Percentiles rank a stretch among this genome's conserved stretches.
Evolutionary conservation across 177 flowering plant genomes (phyloP).

Genomic region (Vitis hybrid): DNA sequence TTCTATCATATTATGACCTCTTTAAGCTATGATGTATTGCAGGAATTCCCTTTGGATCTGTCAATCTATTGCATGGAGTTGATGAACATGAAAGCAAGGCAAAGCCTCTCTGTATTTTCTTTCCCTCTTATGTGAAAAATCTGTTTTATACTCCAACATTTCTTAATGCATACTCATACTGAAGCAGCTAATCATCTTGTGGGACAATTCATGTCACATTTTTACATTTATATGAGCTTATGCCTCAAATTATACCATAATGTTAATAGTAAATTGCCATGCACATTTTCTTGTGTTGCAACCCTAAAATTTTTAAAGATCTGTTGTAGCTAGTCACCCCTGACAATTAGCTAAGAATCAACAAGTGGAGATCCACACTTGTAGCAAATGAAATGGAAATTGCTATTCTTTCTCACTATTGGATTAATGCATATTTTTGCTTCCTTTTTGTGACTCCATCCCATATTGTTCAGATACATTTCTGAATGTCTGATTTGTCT

Average conservation of each 20-base stretch:
- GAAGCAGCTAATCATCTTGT: too few species aligned
- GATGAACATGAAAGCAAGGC: slow-evolving; percentile 99
- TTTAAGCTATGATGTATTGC: slow-evolving; percentile 26
- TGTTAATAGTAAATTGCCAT: neutral
- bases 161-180: too few species aligned
- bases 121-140: slow-evolving; percentile 3
- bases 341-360: too few species aligned
- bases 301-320: too few species aligned
- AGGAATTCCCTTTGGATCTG: slow-evolving; percentile 99
- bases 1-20: neutral
- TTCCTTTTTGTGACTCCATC: neutral
- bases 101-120: slow-evolving; percentile 36
- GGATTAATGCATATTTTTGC: neutral
- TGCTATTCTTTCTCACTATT: too few species aligned
- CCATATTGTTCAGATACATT: neutral
- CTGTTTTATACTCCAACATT: neutral
- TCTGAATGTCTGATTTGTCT: slow-evolving; percentile 10
- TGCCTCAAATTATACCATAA: neutral
- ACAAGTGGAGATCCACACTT: too few species aligned
- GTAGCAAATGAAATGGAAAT: too few species aligned
- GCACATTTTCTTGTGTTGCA: too few species aligned
- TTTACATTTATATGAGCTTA: neutral
- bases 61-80: slow-evolving; percentile 89
- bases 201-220: neutral
- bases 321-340: too few species aligned